Percentiles rank a stretch among this genome's conserved stretches.
Evolutionary conservation across 2,329 filamentous ascomycete species (phyloP).

Genomic region (Exophiala dermatitidis): DNA sequence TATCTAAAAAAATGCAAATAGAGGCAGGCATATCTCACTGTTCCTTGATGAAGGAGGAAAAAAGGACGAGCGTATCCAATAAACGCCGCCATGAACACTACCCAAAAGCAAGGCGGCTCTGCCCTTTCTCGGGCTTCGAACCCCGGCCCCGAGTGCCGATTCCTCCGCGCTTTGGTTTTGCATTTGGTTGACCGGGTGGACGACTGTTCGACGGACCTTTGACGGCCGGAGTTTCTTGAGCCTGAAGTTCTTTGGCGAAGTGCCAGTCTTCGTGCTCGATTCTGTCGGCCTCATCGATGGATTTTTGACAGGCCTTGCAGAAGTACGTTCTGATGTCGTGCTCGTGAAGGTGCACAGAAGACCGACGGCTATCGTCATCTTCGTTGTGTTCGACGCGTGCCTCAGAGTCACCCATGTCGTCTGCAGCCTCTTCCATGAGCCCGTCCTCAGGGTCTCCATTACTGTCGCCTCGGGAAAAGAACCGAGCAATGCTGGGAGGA

Average conservation of each 20-base stretch:
- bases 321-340: conserved; percentile 33
- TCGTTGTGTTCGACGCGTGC: conserved; percentile 17
- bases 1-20: conserved; percentile 10
- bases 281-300: conserved; percentile 52
- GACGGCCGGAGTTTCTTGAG: conserved; percentile 48
- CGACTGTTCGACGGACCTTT: conserved; percentile 22
- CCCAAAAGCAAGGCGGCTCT: conserved; percentile 27
- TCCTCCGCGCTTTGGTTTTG: conserved; percentile 19
- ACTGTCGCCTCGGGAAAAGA: conserved; percentile 45
- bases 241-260: conserved; percentile 77
- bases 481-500: conserved; percentile 47
- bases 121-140: conserved; percentile 23
- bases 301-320: conserved; percentile 60
- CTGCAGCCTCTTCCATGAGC: conserved; percentile 6
- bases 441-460: conserved; percentile 29
- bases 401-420: conserved; percentile 16
- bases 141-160: conserved; percentile 14
- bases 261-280: conserved; percentile 90
- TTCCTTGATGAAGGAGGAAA: neutral
- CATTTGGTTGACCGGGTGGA: conserved; percentile 12
- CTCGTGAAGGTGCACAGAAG: conserved; percentile 4
- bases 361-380: neutral
- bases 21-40: neutral
- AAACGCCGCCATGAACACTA: conserved; percentile 2
- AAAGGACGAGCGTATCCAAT: neutral